Evolutionary conservation across 2,329 filamentous ascomycete genomes (phyloP), one percentile per base, ranked within the genome.

Genomic region (Cladosporium sphaerospermum): DNA sequence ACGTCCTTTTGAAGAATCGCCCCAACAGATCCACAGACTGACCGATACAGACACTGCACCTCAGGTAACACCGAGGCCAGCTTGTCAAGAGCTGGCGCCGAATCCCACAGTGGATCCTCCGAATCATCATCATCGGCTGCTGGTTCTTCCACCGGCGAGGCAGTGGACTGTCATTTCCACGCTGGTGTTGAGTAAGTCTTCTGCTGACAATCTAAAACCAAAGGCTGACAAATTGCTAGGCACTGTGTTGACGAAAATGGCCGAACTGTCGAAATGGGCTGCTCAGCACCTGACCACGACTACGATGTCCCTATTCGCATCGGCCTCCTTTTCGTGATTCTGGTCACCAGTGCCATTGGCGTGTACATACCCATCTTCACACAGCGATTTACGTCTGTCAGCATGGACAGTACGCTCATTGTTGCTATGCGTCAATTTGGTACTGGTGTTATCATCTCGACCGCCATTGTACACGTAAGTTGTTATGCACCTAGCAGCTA

Each of bases 401-500:
- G 75, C 1, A 62, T 73, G 34, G 71, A 72, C 31, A 68, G 69
- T 23, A 66, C 78, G 5, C 61, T 80, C 9, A 82, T 88, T 61
- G 79, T 81, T 3, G 65, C 85, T 4, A 71, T 90, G 53, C 87
- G 88, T 69, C 86, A 77, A 52, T 88, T 88, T 59, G 85, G 85
- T 3, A 88, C 85, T 0, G 85, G 85, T 10, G 80, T 88, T 58
- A 83, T 89, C 66, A 79, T 88, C 39, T 81, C 85, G 0, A 88
- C 85, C 0, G 85, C 84, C 0, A 85, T 51, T 37, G 48, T 51
- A 6, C 48, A 51, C 9, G 48, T 51, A 31, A 23, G 48, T 51
- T 9, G n/a, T 10, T 3, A 9, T 16, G 11, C 1, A 14, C 8
- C 2, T 8, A 14, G 8, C 3, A 8, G n/a, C 3, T 14, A 14